phyloP scores from a whole-genome alignment of 148 eudicot species.

The Nyssa sinensis region DNA sequence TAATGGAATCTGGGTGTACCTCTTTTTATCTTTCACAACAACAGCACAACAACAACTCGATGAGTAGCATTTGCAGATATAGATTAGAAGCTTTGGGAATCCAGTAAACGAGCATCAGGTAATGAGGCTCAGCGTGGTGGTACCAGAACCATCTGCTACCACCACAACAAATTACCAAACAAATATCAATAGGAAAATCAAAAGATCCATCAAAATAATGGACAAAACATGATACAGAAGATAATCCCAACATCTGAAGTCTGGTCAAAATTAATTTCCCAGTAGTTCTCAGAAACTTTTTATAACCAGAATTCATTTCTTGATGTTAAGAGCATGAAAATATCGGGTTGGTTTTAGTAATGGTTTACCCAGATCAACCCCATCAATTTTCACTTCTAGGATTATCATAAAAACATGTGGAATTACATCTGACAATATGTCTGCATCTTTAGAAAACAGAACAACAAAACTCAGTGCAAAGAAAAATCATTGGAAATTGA shows the following conservation, averaged over 20 bases:
- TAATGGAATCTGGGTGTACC: constrained; percentile 31
- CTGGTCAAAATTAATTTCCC: neutral
- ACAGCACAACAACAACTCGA: constrained; percentile 69
- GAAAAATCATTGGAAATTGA: neutral
- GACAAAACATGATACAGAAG: neutral
- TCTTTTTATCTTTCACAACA: constrained; percentile 67
- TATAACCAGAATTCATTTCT: neutral
- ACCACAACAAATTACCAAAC: constrained; percentile 12
- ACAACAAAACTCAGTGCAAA: neutral
- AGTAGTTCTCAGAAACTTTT: neutral
- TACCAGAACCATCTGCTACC: constrained; percentile 69
- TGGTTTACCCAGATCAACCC: neutral
- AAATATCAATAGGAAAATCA: neutral
- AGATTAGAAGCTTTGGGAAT: constrained; percentile 57
- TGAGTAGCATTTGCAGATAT: constrained; percentile 83
- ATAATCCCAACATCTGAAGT: constrained; percentile 5
- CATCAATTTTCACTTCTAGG: neutral
- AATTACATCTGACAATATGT: neutral
- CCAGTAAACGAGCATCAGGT: constrained; percentile 86
- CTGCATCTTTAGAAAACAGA: neutral
- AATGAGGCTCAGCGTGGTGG: constrained; percentile 82
- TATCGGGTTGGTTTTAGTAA: neutral
- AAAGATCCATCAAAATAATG: neutral
- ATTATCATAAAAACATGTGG: too few relatives aligned
- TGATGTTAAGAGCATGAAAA: neutral